phyloP scores from a whole-genome alignment of 495 filamentous ascomycete genomes.

The Opeltia flavorubescens region DNA sequence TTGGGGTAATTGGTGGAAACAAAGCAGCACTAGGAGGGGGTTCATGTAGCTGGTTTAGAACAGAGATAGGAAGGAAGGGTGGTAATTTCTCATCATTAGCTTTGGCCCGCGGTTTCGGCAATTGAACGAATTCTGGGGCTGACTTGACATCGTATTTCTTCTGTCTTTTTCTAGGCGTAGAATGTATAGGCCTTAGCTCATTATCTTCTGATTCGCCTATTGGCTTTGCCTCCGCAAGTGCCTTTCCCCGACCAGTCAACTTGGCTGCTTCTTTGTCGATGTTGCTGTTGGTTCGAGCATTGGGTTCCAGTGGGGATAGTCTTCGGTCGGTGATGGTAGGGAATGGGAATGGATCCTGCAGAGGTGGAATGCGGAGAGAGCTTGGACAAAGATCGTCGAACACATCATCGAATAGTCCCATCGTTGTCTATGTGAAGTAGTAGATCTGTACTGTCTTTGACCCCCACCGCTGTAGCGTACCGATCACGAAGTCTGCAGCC shows the following conservation, averaged over 20 bases:
- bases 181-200: conserved; percentile 4
- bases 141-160: conserved; percentile 25
- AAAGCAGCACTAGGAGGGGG: conserved; percentile 60
- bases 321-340: conserved; percentile 23
- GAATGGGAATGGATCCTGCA: conserved; percentile 25
- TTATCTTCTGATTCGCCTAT: conserved; percentile 7
- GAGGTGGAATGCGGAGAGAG: conserved; percentile 34
- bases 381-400: conserved; percentile 28
- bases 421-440: neutral
- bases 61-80: conserved; percentile 38
- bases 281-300: conserved; percentile 23
- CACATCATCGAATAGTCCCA: conserved; percentile 11
- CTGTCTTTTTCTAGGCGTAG: conserved; percentile 20
- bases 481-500: neutral
- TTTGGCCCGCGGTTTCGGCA: conserved; percentile 31
- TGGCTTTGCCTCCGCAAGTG: conserved; percentile 19
- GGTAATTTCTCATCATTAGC: conserved; percentile 33
- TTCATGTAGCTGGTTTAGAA: conserved; percentile 62
- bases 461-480: too few relatives aligned
- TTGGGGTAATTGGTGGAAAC: conserved; percentile 49
- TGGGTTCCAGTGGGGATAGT: conserved; percentile 34
- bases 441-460: neutral
- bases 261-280: conserved; percentile 25
- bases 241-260: conserved; percentile 14
- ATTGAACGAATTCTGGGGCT: conserved; percentile 35